Percentiles rank a stretch among this genome's conserved stretches.
These are phyloP conservation scores for Amanita pseudoporphyria DNA, from an alignment of 768 basidiomycete genomes.

Conservation along the genomic window DNA sequence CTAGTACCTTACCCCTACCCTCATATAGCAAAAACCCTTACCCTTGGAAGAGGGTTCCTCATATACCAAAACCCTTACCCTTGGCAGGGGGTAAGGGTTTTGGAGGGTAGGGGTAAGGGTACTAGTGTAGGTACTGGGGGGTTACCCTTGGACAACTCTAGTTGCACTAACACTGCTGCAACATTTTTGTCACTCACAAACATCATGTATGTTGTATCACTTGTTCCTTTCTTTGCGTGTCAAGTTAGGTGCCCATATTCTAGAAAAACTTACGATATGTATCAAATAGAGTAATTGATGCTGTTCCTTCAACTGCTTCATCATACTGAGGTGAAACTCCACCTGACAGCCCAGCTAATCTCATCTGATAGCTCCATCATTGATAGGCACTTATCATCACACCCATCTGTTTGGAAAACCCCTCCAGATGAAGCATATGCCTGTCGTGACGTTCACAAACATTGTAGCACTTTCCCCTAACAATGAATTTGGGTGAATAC, in stretches of 20 bases:
- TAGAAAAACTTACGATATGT: conserved; percentile 2
- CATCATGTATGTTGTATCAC: neutral
- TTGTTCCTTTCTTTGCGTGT: neutral
- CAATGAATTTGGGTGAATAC: too few species aligned
- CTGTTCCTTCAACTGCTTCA: neutral
- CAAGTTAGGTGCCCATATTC: neutral
- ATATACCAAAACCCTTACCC: too few species aligned
- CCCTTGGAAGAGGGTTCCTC: too few species aligned
- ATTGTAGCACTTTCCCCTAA: too few species aligned
- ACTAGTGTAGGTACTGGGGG: too few species aligned
- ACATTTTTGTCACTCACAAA: conserved; percentile 2
- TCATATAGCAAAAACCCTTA: too few species aligned
- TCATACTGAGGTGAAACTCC: neutral
- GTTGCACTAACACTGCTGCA: conserved; percentile 13
- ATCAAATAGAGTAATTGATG: conserved; percentile 3
- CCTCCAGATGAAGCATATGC: too few species aligned
- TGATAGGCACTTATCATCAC: conserved; percentile 9
- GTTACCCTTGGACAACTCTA: too few species aligned
- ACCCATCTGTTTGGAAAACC: conserved; percentile 4
- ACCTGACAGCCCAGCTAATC: neutral
- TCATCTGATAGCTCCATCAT: conserved; percentile 5
- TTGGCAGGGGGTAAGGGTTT: too few species aligned
- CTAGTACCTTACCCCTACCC: too few species aligned
- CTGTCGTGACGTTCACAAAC: too few species aligned
- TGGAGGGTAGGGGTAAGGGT: too few species aligned